Conservation (phyloP, 768 basidiomycete species). For the Mycena venus region DNA sequence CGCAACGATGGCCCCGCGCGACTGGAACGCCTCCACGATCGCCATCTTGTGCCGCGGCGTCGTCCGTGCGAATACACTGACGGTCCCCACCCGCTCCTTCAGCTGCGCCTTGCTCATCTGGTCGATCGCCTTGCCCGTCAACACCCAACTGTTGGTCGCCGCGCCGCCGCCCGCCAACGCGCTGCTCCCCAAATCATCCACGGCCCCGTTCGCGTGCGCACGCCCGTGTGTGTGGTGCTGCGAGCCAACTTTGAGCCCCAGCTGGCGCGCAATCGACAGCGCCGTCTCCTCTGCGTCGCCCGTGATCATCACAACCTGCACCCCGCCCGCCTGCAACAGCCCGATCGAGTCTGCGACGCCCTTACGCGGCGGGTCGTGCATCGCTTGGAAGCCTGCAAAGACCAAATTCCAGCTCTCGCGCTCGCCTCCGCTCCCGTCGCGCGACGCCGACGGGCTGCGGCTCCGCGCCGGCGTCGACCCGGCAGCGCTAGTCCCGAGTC, state of each 20-base stretch:
- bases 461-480: constrained; percentile 37
- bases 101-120: constrained; percentile 85
- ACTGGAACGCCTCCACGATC: constrained; percentile 94
- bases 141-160: constrained; percentile 54
- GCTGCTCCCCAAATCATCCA: constrained; percentile 41
- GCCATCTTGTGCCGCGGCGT: constrained; percentile 98
- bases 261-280: constrained; percentile 85
- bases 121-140: constrained; percentile 91
- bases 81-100: constrained; percentile 81
- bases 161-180: constrained; percentile 18
- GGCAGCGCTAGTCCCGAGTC: constrained; percentile 63
- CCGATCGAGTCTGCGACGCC: constrained; percentile 94
- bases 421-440: background rate
- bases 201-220: constrained; percentile 57
- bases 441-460: constrained; percentile 22
- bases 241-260: constrained; percentile 85
- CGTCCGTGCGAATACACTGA: constrained; percentile 94
- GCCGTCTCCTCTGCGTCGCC: constrained; percentile 96
- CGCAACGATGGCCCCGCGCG: constrained; percentile 90
- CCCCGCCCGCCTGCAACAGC: constrained; percentile 85
- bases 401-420: constrained; percentile 69
- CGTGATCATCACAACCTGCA: constrained; percentile 99
- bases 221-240: constrained; percentile 54
- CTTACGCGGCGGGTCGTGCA: constrained; percentile 94
- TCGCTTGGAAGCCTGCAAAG: constrained; percentile 94